Evolutionary conservation across 805 yeast species (phyloP).

Genomic region (Spathaspora sp.): DNA sequence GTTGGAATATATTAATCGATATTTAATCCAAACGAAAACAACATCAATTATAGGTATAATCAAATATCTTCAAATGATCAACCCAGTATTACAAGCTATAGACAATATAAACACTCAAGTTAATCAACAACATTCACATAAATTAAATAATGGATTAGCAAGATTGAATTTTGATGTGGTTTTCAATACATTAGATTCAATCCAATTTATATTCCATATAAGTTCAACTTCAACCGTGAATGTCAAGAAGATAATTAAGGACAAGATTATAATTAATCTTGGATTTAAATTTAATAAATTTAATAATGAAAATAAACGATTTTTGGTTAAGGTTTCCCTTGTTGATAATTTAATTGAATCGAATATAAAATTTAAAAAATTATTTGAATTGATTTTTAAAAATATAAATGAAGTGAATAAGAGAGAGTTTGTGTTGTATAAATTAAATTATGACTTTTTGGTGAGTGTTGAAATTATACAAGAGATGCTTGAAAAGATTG

Average conservation of each 20-base stretch:
- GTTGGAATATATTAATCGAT: constrained; percentile 21
- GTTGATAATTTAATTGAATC: constrained; percentile 32
- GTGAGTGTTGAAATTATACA: constrained; percentile 22
- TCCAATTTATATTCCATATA: constrained; percentile 29
- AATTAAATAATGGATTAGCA: constrained; percentile 27
- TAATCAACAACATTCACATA: constrained; percentile 5
- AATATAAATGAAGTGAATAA: constrained; percentile 13
- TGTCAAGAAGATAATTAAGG: constrained; percentile 32
- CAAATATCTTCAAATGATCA: constrained; percentile 28
- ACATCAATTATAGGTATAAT: constrained; percentile 28
- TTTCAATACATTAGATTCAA: constrained; percentile 24
- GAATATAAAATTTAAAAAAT: constrained; percentile 33
- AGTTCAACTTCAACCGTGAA: constrained; percentile 23
- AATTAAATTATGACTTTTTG: constrained; percentile 38
- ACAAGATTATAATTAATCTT: constrained; percentile 26
- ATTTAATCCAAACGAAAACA: constrained; percentile 8
- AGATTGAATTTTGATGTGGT: constrained; percentile 30
- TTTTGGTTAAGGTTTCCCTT: constrained; percentile 26
- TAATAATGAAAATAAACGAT: constrained; percentile 14
- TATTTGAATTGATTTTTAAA: constrained; percentile 35
- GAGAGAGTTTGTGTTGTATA: constrained; percentile 12
- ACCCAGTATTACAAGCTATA: constrained; percentile 26
- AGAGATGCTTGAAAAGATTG: constrained; percentile 27
- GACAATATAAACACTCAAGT: constrained; percentile 14
- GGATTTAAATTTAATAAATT: constrained; percentile 30